These are phyloP conservation scores for Podospora conica DNA, from an alignment of 495 filamentous ascomycete genomes.

Conservation along the genomic window DNA sequence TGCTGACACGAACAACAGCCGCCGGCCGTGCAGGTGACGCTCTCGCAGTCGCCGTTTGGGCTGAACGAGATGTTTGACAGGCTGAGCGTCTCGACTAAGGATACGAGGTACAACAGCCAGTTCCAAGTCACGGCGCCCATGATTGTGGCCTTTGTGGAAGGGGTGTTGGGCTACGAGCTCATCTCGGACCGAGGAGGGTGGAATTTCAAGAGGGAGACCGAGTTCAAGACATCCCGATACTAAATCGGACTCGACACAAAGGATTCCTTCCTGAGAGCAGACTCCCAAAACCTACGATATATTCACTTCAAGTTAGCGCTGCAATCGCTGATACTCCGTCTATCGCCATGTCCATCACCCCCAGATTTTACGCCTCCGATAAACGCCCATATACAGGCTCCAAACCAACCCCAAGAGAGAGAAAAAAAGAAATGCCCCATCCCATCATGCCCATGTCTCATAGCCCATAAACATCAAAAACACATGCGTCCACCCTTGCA, in stretches of 20 bases:
- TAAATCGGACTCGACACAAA: neutral
- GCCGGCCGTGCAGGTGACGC: slow-evolving; percentile 27
- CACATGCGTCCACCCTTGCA: neutral
- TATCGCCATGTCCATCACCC: neutral
- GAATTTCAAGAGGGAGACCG: slow-evolving; percentile 19
- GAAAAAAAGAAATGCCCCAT: too few species aligned
- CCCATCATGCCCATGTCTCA: neutral
- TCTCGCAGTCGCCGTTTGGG: slow-evolving; percentile 34
- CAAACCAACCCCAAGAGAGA: neutral
- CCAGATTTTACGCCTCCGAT: neutral
- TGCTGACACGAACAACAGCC: slow-evolving; percentile 20
- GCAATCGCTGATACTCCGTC: neutral
- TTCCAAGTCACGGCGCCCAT: slow-evolving; percentile 31
- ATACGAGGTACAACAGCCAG: slow-evolving; percentile 18
- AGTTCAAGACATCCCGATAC: slow-evolving; percentile 14
- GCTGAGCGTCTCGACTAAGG: slow-evolving; percentile 25
- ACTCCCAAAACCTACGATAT: neutral
- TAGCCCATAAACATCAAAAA: neutral
- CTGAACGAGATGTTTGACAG: slow-evolving; percentile 33
- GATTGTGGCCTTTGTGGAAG: slow-evolving; percentile 33
- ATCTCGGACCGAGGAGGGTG: slow-evolving; percentile 17
- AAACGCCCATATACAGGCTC: neutral
- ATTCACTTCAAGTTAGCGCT: neutral
- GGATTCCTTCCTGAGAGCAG: too few species aligned
- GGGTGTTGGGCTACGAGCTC: slow-evolving; percentile 34